Evolutionary conservation across 1,284 basidiomycete genomes (phyloP), one percentile per base, ranked within the genome.

Genomic region (Leucoagaricus sp.): DNA sequence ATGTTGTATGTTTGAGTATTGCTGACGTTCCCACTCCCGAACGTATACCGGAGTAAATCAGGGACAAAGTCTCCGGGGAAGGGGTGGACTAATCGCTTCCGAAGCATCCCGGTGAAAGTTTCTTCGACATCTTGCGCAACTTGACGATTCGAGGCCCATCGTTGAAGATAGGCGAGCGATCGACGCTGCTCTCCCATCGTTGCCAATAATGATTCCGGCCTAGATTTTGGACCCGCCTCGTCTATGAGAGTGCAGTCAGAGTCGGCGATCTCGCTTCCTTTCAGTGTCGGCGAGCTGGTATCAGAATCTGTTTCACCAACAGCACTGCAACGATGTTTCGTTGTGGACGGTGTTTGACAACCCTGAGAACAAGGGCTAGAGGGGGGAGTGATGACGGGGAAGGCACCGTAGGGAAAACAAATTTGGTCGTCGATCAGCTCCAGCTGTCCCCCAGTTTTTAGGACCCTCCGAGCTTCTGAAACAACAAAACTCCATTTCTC

Each of bases 351-450:
- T 6, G 29, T 33, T 4, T 15, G 40, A 23, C 19, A 25, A 44
- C 13, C 36, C 25, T 34, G 40, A 12, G 40, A 64, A 58, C 10
- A 58, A 66, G 53, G 45, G 45, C 10, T 29, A 21, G 60, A 53
- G 28, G 61, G 29, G 38, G 58, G 29, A 54, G 46, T 9, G 55
- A 58, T 29, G 51, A 55, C 29, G 59, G 55, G 45, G 47, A 17
- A 28, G 66, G 62, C 17, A 34, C 71, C 69, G 55, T 82, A 83
- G 0, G 87, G 85, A 63, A 87, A 89, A 62, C 81, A 70, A 28
- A 88, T 68, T 61, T 85, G 74, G 65, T 91, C 89, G 69, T 89
- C 86, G 55, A 91, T 83, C 47, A 91, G 64, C 67, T 91, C 89
- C 2, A 91, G 71, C 13, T 80, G 77, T 4, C 89, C 87, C 19